Evolutionary conservation across 257 asterid genomes (phyloP), one percentile per base, ranked within the genome.

Genomic region (Apocynum venetum): DNA sequence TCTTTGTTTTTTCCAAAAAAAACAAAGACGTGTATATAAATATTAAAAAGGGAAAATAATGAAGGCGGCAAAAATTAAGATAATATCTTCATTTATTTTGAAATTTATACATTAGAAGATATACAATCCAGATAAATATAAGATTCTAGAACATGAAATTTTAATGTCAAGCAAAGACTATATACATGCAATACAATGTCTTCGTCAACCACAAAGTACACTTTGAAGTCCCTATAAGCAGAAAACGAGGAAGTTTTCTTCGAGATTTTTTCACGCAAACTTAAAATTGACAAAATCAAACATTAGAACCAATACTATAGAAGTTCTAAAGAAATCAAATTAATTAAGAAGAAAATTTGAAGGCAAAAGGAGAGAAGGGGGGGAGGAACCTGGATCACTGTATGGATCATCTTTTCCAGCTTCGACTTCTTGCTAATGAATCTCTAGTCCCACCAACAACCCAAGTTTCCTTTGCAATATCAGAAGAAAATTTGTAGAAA

Each of bases 401-500:
- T 19, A 10, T 35, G 41, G 11, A 83, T 92, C 87, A 93, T 82
- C 93, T 85, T 90, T 87, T 91, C 82, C 89, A 91, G 73, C 98
- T 91, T 78, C 89, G 84, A 83, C 93, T 89, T 75, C 96, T 89
- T n/a, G 91, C 57, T 20, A 93, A 83, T 83, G 82, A 79, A 53
- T 88, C 94, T 75, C 72, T 87, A 57, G 84, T 84, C 64, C 97
- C 97, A 38, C 88, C 97, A 35, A 85, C 89, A 81, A 90, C 90
- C 94, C 96, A 87, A 8, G 92, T 89, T 76, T 91, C 94, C 11
- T 86, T 89, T 2, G 86, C 90, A 79, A 91, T 86, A 71, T 93
- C 96, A 59, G 82, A 47, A 0, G 97, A 89, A 78, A 87, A 55
- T 59, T 82, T 85, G 51, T 82, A 78, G 61, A 88, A 87, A 78